phyloP scores from a whole-genome alignment of 176 grass and related monocot genomes.

The Oryza nivara region DNA sequence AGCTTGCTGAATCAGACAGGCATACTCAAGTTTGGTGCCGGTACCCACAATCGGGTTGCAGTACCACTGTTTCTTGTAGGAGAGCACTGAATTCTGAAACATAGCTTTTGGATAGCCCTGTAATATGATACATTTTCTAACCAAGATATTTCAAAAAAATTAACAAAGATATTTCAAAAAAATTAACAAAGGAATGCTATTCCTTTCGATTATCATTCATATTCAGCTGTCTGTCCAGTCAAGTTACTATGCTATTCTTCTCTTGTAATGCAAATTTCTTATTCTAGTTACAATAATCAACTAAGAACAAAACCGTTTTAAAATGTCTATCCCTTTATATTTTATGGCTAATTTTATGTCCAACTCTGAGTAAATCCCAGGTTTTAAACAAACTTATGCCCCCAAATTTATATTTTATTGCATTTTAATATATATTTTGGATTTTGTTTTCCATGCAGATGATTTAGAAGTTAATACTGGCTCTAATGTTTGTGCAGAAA shows the following conservation, averaged over 20 bases:
- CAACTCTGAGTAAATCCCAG: background rate
- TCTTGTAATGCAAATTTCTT: background rate
- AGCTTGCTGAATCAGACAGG: too few species aligned
- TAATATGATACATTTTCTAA: background rate
- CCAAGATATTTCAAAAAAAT: background rate
- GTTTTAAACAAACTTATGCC: background rate
- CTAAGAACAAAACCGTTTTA: background rate
- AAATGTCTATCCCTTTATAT: background rate
- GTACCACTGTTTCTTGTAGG: background rate
- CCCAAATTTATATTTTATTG: constrained; percentile 11
- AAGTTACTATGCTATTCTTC: background rate
- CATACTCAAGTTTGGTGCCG: background rate
- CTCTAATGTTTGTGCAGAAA: constrained; percentile 65
- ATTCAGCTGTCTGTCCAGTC: background rate
- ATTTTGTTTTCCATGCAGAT: constrained; percentile 24
- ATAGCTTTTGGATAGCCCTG: background rate
- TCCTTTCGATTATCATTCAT: background rate
- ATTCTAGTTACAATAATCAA: background rate
- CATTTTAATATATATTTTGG: constrained; percentile 11
- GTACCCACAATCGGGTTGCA: background rate
- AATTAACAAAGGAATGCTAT: background rate
- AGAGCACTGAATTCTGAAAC: background rate
- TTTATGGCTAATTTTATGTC: constrained; percentile 17
- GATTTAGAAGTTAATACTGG: constrained; percentile 37
- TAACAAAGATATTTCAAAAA: background rate